Percentiles rank a stretch among this genome's conserved stretches.
phyloP scores from a whole-genome alignment of 441 rosid genomes.

The Syzygium syzygioides region DNA sequence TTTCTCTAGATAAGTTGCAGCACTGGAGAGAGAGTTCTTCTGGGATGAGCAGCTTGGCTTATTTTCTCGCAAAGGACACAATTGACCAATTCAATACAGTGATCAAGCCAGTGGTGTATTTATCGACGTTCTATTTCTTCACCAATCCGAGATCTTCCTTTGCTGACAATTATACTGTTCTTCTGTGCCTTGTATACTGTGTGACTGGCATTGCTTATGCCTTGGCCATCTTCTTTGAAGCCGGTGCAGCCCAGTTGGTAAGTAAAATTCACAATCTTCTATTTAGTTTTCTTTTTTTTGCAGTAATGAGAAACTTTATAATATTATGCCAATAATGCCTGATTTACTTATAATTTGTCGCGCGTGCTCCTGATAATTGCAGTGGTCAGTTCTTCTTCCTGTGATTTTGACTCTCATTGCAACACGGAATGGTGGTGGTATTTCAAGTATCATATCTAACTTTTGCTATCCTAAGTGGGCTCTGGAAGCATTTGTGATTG shows the following conservation, averaged over 20 bases:
- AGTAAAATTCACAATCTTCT: not conserved
- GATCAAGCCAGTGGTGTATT: constrained; percentile 1
- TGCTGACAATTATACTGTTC: not conserved
- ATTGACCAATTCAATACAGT: constrained; percentile 1
- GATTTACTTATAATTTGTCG: not conserved
- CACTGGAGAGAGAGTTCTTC: constrained; percentile 3
- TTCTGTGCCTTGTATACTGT: constrained; percentile 1
- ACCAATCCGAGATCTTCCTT: not conserved
- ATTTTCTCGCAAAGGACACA: not conserved
- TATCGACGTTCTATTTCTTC: not conserved
- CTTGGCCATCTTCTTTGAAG: constrained; percentile 1
- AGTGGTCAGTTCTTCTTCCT: constrained; percentile 97
- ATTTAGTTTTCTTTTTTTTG: not conserved
- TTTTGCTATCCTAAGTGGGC: constrained; percentile 91
- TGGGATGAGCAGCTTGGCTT: constrained; percentile 6
- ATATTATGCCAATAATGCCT: not conserved
- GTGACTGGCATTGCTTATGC: constrained; percentile 3
- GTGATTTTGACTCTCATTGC: constrained; percentile 91
- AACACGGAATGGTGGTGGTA: constrained; percentile 33
- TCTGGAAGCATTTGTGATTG: constrained; percentile 70
- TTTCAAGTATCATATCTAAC: constrained; percentile 34
- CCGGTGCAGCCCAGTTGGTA: not conserved
- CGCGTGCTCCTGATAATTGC: constrained; percentile 7
- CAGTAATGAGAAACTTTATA: not conserved
- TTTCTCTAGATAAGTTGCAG: constrained; percentile 3